Base-by-base conservation (phyloP, 805 yeast species). In the Candida qinlingensis region DNA sequence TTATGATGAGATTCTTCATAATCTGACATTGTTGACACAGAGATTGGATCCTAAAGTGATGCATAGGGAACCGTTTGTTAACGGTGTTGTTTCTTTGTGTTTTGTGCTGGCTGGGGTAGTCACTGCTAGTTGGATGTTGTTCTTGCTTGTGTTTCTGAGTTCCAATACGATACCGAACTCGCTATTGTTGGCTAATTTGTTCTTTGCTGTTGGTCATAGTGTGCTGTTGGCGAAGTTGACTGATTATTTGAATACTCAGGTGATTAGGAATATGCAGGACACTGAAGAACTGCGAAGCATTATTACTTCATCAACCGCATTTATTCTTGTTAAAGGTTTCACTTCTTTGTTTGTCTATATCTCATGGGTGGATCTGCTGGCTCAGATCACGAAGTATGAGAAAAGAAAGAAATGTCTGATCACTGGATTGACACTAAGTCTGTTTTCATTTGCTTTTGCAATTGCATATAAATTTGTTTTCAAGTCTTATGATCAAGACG, bases 101-200 rank as follows among this genome's bases (percentile, higher is more conserved):
- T 81, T 79, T 63, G 75, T 75, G n/a, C 59, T 76, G 4, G 72
- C 79, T 47, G 79, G 82, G 0, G 69, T 78, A 19, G 79, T 80
- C 51, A 78, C 80, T 6, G 74, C 83, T 12, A 71, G 83, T 29
- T 87, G 95, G 95, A 79, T 86, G 80, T 68, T 87, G 28, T 66
- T 83, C 44, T 51, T 85, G 13, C 64, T 85, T 34, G 68, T 85
- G 39, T 59, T 77, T 25, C 61, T 87, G 33, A 74, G 80, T 25
- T 78, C 76, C 37, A 78, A 78, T 54, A 68, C 77, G 28, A 77
- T 84, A 47, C 89, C 91, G 4, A 60, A 70, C 38, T 63, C 81
- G 40, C 74, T 87, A 36, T 77, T 76, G 37, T 31, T 81, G 8
- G 79, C 86, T 5, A 79, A 85, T n/a, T 54, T 81, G 25, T 68